Evolutionary conservation across 75 land plant genomes (phyloP).

Genomic region (Pseudotsuga menziesii): DNA sequence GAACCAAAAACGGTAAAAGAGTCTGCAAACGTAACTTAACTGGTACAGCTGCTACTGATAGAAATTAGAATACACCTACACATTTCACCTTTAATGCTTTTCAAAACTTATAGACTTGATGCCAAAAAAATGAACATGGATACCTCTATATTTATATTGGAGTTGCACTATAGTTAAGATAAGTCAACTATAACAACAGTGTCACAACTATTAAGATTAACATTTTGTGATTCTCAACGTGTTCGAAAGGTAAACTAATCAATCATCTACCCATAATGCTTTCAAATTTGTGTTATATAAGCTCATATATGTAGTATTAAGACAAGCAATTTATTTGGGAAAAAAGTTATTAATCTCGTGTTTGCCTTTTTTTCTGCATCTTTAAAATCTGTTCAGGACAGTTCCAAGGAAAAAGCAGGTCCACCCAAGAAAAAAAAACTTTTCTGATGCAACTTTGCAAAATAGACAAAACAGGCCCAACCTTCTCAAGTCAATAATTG

Average conservation of each 20-base stretch:
- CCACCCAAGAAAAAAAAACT: background rate
- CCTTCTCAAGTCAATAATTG: too few relatives aligned
- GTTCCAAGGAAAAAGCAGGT: background rate
- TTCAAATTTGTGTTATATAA: background rate
- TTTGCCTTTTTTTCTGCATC: background rate
- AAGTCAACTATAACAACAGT: background rate
- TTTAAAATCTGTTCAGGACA: background rate
- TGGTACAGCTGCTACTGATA: background rate
- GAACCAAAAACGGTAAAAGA: background rate
- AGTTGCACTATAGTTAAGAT: background rate
- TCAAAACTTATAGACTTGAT: background rate
- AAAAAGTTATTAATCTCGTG: background rate
- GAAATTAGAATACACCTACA: background rate
- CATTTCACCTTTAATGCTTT: background rate
- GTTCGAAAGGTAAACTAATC: background rate
- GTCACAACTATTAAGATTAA: background rate
- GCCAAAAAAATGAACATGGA: background rate
- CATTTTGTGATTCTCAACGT: background rate
- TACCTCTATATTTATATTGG: background rate
- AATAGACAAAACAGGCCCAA: too few relatives aligned
- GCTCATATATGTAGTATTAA: background rate
- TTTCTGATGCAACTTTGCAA: background rate
- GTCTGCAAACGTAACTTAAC: background rate
- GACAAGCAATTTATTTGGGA: background rate
- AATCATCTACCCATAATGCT: background rate